Conservation (phyloP, 257 asterid genomes). For the Ocimum tenuiflorum region DNA sequence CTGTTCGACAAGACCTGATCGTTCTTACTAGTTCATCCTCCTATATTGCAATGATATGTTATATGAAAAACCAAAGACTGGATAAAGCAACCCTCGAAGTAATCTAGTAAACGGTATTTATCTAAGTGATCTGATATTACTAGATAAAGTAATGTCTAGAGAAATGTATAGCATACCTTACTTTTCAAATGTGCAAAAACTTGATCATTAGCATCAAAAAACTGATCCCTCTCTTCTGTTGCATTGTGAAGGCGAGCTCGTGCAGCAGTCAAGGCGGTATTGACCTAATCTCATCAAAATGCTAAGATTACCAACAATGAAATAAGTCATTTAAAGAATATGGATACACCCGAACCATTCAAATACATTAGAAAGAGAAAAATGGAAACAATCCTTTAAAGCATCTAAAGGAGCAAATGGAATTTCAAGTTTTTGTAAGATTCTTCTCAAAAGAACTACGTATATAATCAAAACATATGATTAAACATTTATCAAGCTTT, state of each 20-base stretch:
- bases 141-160: not conserved
- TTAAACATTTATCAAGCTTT: not conserved
- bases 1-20: conserved; percentile 58
- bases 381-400: not conserved
- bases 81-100: conserved; percentile 5
- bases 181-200: conserved; percentile 80
- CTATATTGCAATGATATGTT: conserved; percentile 33
- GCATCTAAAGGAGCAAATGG: conserved; percentile 6
- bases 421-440: not conserved
- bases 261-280: conserved; percentile 72
- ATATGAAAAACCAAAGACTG: conserved; percentile 2
- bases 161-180: conserved; percentile 45
- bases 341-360: not conserved
- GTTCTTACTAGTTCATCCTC: conserved; percentile 77
- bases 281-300: conserved; percentile 49
- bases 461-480: too few relatives aligned
- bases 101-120: not conserved
- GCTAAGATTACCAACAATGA: conserved; percentile 15
- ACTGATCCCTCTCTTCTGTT: conserved; percentile 90
- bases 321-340: not conserved
- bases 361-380: not conserved
- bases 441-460: not conserved
- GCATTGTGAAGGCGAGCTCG: conserved; percentile 77
- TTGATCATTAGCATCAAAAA: conserved; percentile 93
- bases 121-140: not conserved